A percentile compares a stretch with the other conserved stretches of the same genome.
Evolutionary conservation across 176 grass and related monocot species (phyloP).

Genomic region (Ampelocalamus luodianensis): DNA sequence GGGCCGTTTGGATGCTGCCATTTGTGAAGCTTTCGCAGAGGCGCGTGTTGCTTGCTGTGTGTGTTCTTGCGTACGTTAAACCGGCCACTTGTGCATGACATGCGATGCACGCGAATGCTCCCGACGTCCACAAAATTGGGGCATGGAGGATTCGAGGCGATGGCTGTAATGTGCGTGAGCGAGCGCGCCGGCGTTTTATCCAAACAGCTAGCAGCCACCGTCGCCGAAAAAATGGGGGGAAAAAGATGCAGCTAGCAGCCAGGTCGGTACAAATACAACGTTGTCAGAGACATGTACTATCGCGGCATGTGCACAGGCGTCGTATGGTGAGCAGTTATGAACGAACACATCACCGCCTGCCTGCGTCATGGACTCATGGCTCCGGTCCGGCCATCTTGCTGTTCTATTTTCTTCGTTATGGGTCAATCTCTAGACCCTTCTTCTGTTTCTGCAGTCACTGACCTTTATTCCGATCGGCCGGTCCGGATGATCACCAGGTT

Average conservation of each 20-base stretch:
- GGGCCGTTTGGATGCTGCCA: too few relatives aligned
- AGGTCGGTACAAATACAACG: background rate
- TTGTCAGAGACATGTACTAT: background rate
- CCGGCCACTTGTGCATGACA: background rate
- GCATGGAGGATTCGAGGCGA: too few relatives aligned
- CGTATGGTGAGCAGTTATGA: background rate
- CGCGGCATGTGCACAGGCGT: background rate
- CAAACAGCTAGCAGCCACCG: background rate
- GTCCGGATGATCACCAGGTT: background rate
- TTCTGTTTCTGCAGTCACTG: background rate
- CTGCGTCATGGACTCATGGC: constrained; percentile 19
- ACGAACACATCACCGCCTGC: constrained; percentile 10
- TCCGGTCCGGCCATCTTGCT: constrained; percentile 28
- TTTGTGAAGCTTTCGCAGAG: too few relatives aligned
- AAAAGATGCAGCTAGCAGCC: background rate
- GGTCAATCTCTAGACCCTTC: background rate
- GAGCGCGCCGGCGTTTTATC: too few relatives aligned
- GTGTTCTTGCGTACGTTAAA: background rate
- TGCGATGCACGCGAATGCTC: too few relatives aligned
- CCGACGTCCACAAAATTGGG: too few relatives aligned
- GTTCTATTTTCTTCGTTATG: background rate
- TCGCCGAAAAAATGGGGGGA: too few relatives aligned
- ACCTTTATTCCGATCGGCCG: background rate
- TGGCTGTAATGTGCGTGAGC: too few relatives aligned
- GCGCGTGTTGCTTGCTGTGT: background rate